Evolutionary conservation across 768 basidiomycete species (phyloP).

Genomic region (Psilocybe azurescens): DNA sequence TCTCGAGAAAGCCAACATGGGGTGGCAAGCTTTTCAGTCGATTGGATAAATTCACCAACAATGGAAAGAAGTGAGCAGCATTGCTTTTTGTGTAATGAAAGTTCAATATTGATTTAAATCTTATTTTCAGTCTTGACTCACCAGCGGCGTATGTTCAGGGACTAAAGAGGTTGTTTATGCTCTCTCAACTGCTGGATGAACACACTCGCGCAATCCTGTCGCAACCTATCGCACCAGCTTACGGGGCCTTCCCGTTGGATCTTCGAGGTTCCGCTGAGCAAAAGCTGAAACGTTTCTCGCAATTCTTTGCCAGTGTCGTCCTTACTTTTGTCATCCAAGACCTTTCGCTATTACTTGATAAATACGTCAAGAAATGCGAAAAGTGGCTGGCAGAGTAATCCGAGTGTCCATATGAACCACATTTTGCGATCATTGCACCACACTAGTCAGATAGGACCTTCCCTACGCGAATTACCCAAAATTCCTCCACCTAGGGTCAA

Average conservation of each 20-base stretch:
- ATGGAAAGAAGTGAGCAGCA: conserved; percentile 79
- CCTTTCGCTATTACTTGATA: conserved; percentile 85
- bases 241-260: conserved; percentile 71
- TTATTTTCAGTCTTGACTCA: conserved; percentile 74
- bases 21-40: conserved; percentile 74
- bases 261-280: conserved; percentile 68
- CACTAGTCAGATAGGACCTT: neutral
- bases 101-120: conserved; percentile 7
- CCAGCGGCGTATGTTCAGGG: conserved; percentile 84
- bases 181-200: conserved; percentile 85
- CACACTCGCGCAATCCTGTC: conserved; percentile 77
- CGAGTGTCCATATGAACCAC: neutral
- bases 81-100: conserved; percentile 5
- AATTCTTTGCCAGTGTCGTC: conserved; percentile 90
- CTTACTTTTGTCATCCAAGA: conserved; percentile 90
- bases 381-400: conserved; percentile 86
- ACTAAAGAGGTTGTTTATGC: conserved; percentile 72
- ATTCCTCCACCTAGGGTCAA: conserved; percentile 18
- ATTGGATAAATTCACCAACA: conserved; percentile 79
- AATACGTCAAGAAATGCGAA: conserved; percentile 93
- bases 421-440: conserved; percentile 12
- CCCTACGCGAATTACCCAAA: neutral
- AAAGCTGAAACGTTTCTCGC: conserved; percentile 82
- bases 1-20: conserved; percentile 83
- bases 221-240: conserved; percentile 72